phyloP scores from a whole-genome alignment of 495 filamentous ascomycete species.

The Lasiosphaeriaceae sp. region DNA sequence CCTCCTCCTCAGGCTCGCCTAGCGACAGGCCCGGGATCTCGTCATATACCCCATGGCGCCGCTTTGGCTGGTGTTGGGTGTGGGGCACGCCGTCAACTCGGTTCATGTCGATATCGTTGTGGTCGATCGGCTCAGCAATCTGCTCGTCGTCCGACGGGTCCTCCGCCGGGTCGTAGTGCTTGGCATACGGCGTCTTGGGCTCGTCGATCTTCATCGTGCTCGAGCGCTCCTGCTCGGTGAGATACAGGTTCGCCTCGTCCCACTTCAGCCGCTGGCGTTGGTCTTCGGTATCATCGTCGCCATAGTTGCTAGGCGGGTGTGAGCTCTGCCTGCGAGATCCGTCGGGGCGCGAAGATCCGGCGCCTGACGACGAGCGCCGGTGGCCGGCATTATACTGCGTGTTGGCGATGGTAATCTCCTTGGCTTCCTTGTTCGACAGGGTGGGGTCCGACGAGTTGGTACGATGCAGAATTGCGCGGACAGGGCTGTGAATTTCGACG shows the following conservation, averaged over 20 bases:
- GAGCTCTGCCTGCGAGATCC: conserved; percentile 69
- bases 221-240: conserved; percentile 91
- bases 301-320: conserved; percentile 36
- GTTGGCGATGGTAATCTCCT: conserved; percentile 88
- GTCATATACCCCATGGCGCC: conserved; percentile 35
- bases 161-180: conserved; percentile 82
- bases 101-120: conserved; percentile 31
- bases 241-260: conserved; percentile 96
- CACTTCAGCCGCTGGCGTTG: conserved; percentile 79
- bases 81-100: conserved; percentile 33
- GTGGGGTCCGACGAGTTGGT: conserved; percentile 32
- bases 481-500: conserved; percentile 21
- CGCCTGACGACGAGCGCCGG: conserved; percentile 74
- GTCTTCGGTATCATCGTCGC: conserved; percentile 43
- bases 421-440: conserved; percentile 51
- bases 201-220: conserved; percentile 98
- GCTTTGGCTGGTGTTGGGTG: conserved; percentile 3
- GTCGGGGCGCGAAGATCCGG: conserved; percentile 43
- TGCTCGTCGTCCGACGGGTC: conserved; percentile 78
- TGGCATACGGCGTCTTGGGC: conserved; percentile 94
- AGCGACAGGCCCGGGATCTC: conserved; percentile 91
- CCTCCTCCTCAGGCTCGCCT: conserved; percentile 85
- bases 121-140: conserved; percentile 38
- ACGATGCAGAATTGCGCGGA: conserved; percentile 32
- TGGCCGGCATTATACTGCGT: conserved; percentile 91